These are phyloP conservation scores for Trichoderma virens DNA, from an alignment of 495 filamentous ascomycete genomes.

Conservation along the genomic window DNA sequence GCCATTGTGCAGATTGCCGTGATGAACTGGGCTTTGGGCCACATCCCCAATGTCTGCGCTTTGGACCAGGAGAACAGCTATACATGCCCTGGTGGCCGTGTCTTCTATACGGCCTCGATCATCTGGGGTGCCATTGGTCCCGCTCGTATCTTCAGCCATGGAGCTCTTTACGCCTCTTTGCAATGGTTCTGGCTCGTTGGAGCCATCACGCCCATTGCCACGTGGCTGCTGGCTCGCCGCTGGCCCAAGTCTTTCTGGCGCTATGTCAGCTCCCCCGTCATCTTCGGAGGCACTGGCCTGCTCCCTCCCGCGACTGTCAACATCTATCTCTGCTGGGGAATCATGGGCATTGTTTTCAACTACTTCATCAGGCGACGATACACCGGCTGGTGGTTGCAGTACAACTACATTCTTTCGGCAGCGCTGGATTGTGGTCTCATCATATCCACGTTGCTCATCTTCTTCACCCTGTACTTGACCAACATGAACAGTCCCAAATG, in stretches of 20 bases:
- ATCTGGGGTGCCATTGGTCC: conserved; percentile 48
- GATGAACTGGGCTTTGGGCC: conserved; percentile 57
- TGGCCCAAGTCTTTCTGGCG: conserved; percentile 47
- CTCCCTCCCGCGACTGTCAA: conserved; percentile 60
- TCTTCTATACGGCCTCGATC: conserved; percentile 55
- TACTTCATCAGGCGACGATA: conserved; percentile 53
- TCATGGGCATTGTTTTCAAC: conserved; percentile 60
- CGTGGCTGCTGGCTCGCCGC: conserved; percentile 54
- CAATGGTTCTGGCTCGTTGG: conserved; percentile 65
- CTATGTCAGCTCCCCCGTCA: conserved; percentile 57
- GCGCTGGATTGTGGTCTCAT: conserved; percentile 62
- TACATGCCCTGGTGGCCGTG: conserved; percentile 54
- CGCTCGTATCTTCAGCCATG: conserved; percentile 50
- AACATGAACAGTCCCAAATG: conserved; percentile 47
- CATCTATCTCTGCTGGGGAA: conserved; percentile 63
- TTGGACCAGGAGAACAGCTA: conserved; percentile 49
- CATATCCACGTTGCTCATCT: conserved; percentile 60
- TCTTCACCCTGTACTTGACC: conserved; percentile 56
- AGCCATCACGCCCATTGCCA: conserved; percentile 48
- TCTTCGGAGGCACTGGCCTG: conserved; percentile 55
- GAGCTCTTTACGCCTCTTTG: conserved; percentile 53
- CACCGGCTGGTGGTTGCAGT: conserved; percentile 68
- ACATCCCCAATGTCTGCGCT: conserved; percentile 53
- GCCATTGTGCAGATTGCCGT: conserved; percentile 60
- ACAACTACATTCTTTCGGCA: conserved; percentile 70